These are phyloP conservation scores for Coprinopsis cinerea DNA, from an alignment of 768 basidiomycete genomes.

Conservation along the genomic window DNA sequence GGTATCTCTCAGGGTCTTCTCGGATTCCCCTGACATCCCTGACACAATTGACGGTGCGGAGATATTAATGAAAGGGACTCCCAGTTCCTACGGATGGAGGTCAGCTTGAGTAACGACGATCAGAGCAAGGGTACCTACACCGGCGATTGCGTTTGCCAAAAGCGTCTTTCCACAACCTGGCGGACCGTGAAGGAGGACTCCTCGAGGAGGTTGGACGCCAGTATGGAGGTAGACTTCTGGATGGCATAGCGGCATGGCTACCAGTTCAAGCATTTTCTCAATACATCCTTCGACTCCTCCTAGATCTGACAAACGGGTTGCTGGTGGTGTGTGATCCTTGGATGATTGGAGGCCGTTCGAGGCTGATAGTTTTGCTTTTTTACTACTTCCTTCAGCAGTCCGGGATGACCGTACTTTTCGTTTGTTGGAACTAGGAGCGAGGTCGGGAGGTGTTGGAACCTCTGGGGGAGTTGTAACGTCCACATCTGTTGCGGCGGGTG, in stretches of 20 bases:
- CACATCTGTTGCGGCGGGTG: conserved; percentile 17
- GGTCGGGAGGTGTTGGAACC: conserved; percentile 10
- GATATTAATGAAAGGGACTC: conserved; percentile 87
- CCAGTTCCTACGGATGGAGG: conserved; percentile 61
- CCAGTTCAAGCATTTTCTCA: conserved; percentile 93
- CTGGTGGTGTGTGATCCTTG: conserved; percentile 70
- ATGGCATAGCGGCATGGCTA: conserved; percentile 90
- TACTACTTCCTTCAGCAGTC: conserved; percentile 45
- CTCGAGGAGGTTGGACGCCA: conserved; percentile 87
- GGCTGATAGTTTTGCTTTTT: conserved; percentile 45
- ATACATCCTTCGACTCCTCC: conserved; percentile 84
- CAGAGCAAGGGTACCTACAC: conserved; percentile 45
- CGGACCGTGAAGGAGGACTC: conserved; percentile 90
- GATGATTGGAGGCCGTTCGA: conserved; percentile 20
- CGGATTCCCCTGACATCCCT: conserved; percentile 98
- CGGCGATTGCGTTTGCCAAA: conserved; percentile 91
- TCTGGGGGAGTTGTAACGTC: conserved; percentile 14
- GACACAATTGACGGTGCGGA: conserved; percentile 95
- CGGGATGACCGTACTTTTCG: conserved; percentile 58
- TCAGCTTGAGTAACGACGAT: neutral
- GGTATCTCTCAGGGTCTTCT: conserved; percentile 91
- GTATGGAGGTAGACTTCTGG: conserved; percentile 94
- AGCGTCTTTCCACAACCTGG: conserved; percentile 97
- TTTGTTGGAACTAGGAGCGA: conserved; percentile 32
- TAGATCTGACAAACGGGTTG: conserved; percentile 73